Evolutionary conservation across 2,329 filamentous ascomycete genomes (phyloP), one percentile per base, ranked within the genome.

Genomic region (Didymosphaeria variabile): DNA sequence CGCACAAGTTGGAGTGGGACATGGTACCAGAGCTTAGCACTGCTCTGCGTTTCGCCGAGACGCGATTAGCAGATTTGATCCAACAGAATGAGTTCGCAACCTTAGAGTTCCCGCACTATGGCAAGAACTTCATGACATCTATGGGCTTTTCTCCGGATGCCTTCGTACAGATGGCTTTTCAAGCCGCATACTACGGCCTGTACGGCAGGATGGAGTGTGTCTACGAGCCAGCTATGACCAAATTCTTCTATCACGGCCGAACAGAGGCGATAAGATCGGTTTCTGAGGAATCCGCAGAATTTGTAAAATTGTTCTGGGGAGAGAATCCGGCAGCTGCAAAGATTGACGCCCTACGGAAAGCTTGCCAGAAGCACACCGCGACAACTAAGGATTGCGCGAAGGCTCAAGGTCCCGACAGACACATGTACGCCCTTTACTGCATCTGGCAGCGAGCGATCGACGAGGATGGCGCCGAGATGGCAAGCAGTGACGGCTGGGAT

Each of bases 161-260:
- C 0, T 99, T 97, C 75, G 92, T 99, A 21, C 95, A 99, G 79
- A 98, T 99, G 94, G 95, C 95, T 0, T 97, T 97, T 82, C 95
- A 99, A 78, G 94, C 94, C 5, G 94, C 95, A 1, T 98, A 99
- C 82, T 99, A 97, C 73, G 95, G 95, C 1, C 85, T 99, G 8
- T 99, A 98, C 71, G 95, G 95, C 3, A 89, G 93, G 5, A 88
- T 97, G 1, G 95, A 98, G 78, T 97, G 93, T 75, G 95, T 94
- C 0, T 99, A 99, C 77, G 95, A 99, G 79, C 95, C 95, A 8
- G 94, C 95, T 45, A 98, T 99, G 95, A 99, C 95, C 55, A 99
- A 99, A 79, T 84, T 91, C 61, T 99, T 88, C 80, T 87, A 96
- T 62, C 95, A 98, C 75, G 95, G 95, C 12, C 91, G 95, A 49